Evolutionary conservation across 768 basidiomycete genomes (phyloP).

Genomic region (Termitomyces sp.): DNA sequence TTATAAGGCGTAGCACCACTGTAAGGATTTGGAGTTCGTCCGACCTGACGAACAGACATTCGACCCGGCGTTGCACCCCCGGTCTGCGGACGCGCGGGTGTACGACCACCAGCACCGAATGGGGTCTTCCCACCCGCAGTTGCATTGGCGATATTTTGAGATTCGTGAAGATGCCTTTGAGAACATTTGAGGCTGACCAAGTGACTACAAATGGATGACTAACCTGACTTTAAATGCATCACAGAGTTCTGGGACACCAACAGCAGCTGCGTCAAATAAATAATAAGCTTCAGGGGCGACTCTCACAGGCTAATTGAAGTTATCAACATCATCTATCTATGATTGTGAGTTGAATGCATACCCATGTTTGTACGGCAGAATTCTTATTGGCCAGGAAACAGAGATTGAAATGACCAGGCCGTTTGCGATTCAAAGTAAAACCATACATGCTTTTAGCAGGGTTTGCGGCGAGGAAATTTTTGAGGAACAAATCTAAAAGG

Average conservation of each 20-base stretch:
- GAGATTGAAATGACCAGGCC: slow-evolving; percentile 90
- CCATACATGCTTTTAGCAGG: slow-evolving; percentile 95
- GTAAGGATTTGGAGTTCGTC: slow-evolving; percentile 80
- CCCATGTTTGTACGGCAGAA: slow-evolving; percentile 88
- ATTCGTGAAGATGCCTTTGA: slow-evolving; percentile 69
- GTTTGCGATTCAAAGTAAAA: slow-evolving; percentile 84
- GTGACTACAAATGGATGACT: slow-evolving; percentile 14
- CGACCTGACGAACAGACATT: slow-evolving; percentile 67
- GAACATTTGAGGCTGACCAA: slow-evolving; percentile 7
- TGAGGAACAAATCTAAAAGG: slow-evolving; percentile 71
- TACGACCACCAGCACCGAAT: slow-evolving; percentile 67
- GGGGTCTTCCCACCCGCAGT: slow-evolving; percentile 73
- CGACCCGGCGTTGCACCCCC: slow-evolving; percentile 80
- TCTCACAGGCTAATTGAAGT: slow-evolving; percentile 63
- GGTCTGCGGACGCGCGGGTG: slow-evolving; percentile 57
- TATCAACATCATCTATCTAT: neutral
- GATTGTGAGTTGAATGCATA: slow-evolving; percentile 29
- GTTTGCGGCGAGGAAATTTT: slow-evolving; percentile 88
- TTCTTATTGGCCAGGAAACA: slow-evolving; percentile 93
- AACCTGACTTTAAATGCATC: slow-evolving; percentile 94
- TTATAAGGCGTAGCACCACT: slow-evolving; percentile 41
- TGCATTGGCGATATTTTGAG: slow-evolving; percentile 49
- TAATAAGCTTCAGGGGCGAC: slow-evolving; percentile 87
- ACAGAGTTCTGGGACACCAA: slow-evolving; percentile 89
- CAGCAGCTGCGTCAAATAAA: slow-evolving; percentile 84